A percentile compares a stretch with the other conserved stretches of the same genome.
Evolutionary conservation across 148 eudicot genomes (phyloP).

Genomic region (Limonium bicolor): DNA sequence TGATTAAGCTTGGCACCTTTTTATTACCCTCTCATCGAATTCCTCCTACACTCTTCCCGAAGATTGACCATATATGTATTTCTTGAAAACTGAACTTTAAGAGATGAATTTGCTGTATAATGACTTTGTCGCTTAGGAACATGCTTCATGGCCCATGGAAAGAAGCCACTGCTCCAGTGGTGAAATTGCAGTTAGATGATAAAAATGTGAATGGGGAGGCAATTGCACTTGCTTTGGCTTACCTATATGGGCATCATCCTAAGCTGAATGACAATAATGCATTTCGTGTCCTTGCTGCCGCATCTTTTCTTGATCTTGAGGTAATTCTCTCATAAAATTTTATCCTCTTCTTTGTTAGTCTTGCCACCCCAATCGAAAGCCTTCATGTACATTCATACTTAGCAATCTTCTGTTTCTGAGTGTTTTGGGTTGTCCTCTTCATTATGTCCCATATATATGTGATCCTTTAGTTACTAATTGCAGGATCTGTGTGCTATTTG

Average conservation of each 20-base stretch:
- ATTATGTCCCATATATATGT: constrained; percentile 69
- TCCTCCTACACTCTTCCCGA: too few relatives aligned
- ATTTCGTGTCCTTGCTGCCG: constrained; percentile 95
- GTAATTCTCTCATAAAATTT: constrained; percentile 19
- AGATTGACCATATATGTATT: too few relatives aligned
- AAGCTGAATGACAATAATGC: constrained; percentile 90
- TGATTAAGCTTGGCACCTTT: too few relatives aligned
- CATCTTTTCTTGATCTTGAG: constrained; percentile 99
- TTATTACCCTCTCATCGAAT: too few relatives aligned
- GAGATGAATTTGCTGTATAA: background rate
- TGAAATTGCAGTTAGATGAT: constrained; percentile 86
- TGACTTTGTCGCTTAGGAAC: constrained; percentile 37
- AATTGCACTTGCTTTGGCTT: constrained; percentile 78
- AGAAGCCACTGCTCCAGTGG: constrained; percentile 85
- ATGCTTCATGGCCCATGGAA: constrained; percentile 99
- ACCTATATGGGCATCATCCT: constrained; percentile 92
- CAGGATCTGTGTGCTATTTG: constrained; percentile 96
- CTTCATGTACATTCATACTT: background rate
- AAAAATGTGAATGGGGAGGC: constrained; percentile 82
- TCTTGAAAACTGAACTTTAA: too few relatives aligned
- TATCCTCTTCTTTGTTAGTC: background rate
- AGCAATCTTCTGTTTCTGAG: background rate
- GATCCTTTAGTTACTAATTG: constrained; percentile 43
- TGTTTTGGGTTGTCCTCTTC: constrained; percentile 1
- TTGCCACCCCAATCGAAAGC: too few relatives aligned